phyloP scores from a whole-genome alignment of 805 yeast genomes.

The Hanseniaspora vineae region DNA sequence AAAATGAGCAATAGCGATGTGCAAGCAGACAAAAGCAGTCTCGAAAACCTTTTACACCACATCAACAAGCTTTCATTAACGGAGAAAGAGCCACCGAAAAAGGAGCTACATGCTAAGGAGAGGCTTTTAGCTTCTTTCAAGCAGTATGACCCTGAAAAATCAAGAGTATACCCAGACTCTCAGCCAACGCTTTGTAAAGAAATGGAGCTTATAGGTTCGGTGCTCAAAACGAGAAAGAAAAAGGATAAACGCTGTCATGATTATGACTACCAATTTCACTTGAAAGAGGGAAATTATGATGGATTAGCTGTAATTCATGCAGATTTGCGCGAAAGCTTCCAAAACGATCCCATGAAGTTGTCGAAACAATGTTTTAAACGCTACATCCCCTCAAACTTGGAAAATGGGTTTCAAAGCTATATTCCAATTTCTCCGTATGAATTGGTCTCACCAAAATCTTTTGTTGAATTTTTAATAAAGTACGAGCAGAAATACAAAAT shows the following conservation, averaged over 20 bases:
- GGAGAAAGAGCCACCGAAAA: too few species aligned
- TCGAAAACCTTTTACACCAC: too few species aligned
- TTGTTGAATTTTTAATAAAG: background rate
- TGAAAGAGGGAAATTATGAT: background rate
- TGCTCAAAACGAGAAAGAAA: background rate
- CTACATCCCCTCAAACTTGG: background rate
- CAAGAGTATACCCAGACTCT: background rate
- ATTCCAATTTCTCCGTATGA: background rate
- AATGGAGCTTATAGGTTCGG: background rate
- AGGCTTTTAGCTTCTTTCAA: constrained; percentile 2
- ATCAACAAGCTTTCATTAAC: too few species aligned
- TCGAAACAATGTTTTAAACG: background rate
- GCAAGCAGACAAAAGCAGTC: too few species aligned
- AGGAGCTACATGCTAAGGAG: too few species aligned
- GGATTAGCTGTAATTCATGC: background rate
- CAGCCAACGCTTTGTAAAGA: background rate
- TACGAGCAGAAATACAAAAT: background rate
- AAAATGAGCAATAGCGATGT: too few species aligned
- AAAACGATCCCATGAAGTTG: background rate
- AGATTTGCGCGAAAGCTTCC: background rate
- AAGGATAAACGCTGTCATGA: background rate
- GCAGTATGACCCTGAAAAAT: background rate
- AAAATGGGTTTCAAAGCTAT: background rate
- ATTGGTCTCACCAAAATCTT: background rate
- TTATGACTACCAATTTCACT: background rate